A percentile compares a stretch with the other conserved stretches of the same genome.
Conservation (phyloP, 2,329 filamentous ascomycete genomes). For the Akanthomyces uredinophilus region DNA sequence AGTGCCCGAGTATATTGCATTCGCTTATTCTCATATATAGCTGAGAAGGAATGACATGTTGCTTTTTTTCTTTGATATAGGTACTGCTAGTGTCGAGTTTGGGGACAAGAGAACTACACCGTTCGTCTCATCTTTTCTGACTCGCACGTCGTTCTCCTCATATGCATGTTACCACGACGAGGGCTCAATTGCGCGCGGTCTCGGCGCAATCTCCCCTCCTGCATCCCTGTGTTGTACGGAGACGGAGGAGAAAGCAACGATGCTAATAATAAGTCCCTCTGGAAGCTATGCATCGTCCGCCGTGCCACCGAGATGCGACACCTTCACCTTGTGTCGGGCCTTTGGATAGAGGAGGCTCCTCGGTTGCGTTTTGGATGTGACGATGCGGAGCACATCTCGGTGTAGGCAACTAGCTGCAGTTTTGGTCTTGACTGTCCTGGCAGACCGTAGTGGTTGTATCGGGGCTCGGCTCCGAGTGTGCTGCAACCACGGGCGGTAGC, state of each 20-base stretch:
- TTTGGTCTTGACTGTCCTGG: too few species aligned
- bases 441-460: neutral
- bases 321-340: conserved; percentile 1
- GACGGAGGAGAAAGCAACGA: neutral
- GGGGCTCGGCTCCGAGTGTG: neutral
- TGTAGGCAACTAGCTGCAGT: neutral
- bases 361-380: neutral
- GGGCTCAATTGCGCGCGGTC: neutral
- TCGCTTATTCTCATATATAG: neutral
- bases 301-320: neutral
- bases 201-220: neutral
- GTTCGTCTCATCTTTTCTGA: neutral
- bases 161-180: conserved; percentile 1
- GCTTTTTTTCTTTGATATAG: neutral
- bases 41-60: neutral
- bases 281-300: neutral
- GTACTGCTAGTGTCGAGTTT: too few species aligned
- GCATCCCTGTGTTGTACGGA: neutral
- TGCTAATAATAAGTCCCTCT: neutral
- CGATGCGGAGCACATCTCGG: neutral
- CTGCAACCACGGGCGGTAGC: neutral
- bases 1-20: neutral
- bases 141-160: neutral
- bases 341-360: neutral
- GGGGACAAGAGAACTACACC: too few species aligned